Evolutionary conservation across 805 yeast genomes (phyloP), one percentile per base, ranked within the genome.

Genomic region (Candida morakotiae): DNA sequence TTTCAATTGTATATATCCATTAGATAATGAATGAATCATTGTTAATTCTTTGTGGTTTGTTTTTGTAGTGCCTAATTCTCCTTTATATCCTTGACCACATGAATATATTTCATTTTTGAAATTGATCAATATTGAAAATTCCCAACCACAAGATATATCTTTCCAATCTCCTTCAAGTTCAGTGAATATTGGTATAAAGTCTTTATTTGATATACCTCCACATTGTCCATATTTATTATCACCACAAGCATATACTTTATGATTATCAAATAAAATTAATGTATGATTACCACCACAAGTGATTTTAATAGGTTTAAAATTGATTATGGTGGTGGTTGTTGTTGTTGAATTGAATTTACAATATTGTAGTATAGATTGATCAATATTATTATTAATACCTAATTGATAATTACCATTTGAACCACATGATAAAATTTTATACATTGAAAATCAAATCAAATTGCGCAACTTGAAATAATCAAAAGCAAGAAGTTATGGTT

Each of bases 271-370:
- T 6, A 87, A 53, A 2, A 87, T 43, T 13, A 86, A 48, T 0
- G 95, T 81, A 54, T 91, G 97, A 48, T 89, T 89, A 0, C 98
- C 97, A 3, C 96, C 97, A 48, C 88, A 79, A 0, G 69, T 72
- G 9, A 88, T 64, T 45, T 67, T 64, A 34, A 51, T 37, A 0
- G 80, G 71, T n/a, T 35, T 43, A 3, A 24, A 13, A 8, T 38
- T 35, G 13, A 47, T 19, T 2, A 18, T 54, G 2, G 15, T 18
- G 5, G 30, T 48, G 28, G 28, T 17, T 6, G 24, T 21, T 9
- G 41, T 47, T 22, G 23, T 34, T 7, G 31, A 15, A 3, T 17
- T 28, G 37, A 62, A 54, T 22, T 21, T 25, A 11, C 49, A 46
- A 2, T 46, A 40, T 25, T 32, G 45, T 0, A 67, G 40, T 3